phyloP scores from a whole-genome alignment of 495 filamentous ascomycete species.

The Penicillium malachiteum region DNA sequence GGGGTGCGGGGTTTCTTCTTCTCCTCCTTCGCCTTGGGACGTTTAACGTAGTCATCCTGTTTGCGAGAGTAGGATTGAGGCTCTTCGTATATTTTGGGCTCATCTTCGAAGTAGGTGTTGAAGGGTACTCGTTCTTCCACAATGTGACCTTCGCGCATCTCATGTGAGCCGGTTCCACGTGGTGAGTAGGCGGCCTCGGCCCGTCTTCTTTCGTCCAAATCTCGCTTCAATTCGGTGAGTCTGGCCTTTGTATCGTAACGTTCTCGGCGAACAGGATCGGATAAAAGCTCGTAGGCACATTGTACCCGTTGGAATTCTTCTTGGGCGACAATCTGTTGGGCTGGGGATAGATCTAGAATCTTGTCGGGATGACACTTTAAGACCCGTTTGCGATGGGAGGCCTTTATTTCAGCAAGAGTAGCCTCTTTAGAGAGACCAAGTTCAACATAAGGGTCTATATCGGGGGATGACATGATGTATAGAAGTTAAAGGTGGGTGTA shows the following conservation, averaged over 20 bases:
- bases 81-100: conserved; percentile 35
- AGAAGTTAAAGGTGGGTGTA: conserved; percentile 1
- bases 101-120: conserved; percentile 43
- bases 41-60: conserved; percentile 39
- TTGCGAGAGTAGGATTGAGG: conserved; percentile 42
- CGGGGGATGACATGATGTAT: conserved; percentile 56
- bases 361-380: conserved; percentile 96
- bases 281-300: conserved; percentile 87
- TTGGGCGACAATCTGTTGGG: conserved; percentile 64
- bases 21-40: conserved; percentile 37
- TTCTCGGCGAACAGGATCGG: conserved; percentile 66
- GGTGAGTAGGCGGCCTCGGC: conserved; percentile 21
- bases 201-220: conserved; percentile 36
- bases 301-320: conserved; percentile 93
- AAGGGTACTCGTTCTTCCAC: conserved; percentile 49
- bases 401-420: conserved; percentile 69
- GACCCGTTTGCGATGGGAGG: conserved; percentile 86
- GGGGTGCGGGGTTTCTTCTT: conserved; percentile 40
- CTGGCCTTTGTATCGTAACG: conserved; percentile 77
- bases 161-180: conserved; percentile 27
- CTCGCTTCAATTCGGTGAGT: conserved; percentile 57
- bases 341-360: conserved; percentile 62
- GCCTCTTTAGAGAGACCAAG: conserved; percentile 78
- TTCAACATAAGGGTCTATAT: conserved; percentile 78
- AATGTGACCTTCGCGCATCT: conserved; percentile 44